Base-by-base conservation (phyloP, 768 basidiomycete genomes). In the Lentinula detonsa region DNA sequence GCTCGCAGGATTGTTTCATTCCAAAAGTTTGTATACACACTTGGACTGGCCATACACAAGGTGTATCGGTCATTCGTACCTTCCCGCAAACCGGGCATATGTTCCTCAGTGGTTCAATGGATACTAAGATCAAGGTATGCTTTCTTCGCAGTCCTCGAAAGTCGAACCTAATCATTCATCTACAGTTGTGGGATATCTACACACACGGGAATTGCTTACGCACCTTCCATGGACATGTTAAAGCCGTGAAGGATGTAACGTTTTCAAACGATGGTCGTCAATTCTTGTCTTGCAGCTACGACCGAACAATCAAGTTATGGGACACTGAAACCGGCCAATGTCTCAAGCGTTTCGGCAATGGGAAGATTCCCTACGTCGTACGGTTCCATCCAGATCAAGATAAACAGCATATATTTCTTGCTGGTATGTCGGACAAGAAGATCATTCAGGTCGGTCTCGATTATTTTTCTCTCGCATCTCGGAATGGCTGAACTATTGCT, bases 381-480 rank as follows among this genome's bases (percentile, higher is more conserved):
- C 85, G 87, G 59, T 99, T 98, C 79, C 91, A 98, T 72, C 97
- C 97, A 5, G 96, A 97, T 70, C 82, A 90, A 60, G 95, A 98
- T 68, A 98, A 98, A 72, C 95, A 98, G 70, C 78, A 97, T 70
- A 88, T 95, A 56, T 98, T 98, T 79, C 78, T 98, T 50, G 96
- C 96, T 53, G 97, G 97, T 63, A 99, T 98, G 97, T 91, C 90
- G 43, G 95, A 98, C 76, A 98, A 98, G 78, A 98, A 98, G 76
- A 97, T 99, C 65, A 92, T 98, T 42, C 96, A 98, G 82, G 95
- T 94, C 68, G 61, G 81, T 67, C 48, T 55, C 13, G 21, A 39
- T 39, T 39, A 10, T 13, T 2, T 55, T 39, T n/a, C 35, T 23
- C 5, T 40, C 39, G 15, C 9, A 2, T 37, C 7, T 11, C 21